Percentiles rank a stretch among this genome's conserved stretches.
Evolutionary conservation across 2,329 filamentous ascomycete genomes (phyloP).

Genomic region (Epichloe brachyelytri): DNA sequence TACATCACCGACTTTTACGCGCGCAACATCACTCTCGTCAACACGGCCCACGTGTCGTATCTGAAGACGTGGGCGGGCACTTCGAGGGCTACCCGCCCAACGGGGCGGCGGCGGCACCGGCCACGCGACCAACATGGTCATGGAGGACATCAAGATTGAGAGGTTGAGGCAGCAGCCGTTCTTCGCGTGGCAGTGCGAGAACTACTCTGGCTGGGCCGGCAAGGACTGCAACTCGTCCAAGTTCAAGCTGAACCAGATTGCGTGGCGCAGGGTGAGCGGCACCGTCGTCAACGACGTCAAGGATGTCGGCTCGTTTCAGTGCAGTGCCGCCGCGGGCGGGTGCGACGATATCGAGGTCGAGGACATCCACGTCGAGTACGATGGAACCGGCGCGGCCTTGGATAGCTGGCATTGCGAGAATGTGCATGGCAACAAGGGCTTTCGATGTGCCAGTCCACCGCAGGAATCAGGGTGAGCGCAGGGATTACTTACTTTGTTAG

Average conservation of each 20-base stretch:
- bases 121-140: conserved; percentile 18
- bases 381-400: conserved; percentile 8
- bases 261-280: conserved; percentile 16
- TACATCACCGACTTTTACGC: conserved; percentile 35
- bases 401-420: conserved; percentile 17
- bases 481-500: too few relatives aligned
- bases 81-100: conserved; percentile 40
- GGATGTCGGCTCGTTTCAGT: conserved; percentile 17
- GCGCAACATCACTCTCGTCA: conserved; percentile 31
- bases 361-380: conserved; percentile 12
- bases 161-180: conserved; percentile 17
- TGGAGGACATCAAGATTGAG: conserved; percentile 19
- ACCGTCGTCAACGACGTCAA: conserved; percentile 15
- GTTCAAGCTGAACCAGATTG: conserved; percentile 18
- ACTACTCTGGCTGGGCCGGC: conserved; percentile 20
- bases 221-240: conserved; percentile 21
- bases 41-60: conserved; percentile 36
- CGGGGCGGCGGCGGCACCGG: conserved; percentile 44
- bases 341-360: conserved; percentile 17
- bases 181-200: conserved; percentile 23
- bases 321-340: conserved; percentile 18
- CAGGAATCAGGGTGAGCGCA: neutral
- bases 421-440: conserved; percentile 12
- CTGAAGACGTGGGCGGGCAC: conserved; percentile 47
- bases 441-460: conserved; percentile 10